phyloP scores from a whole-genome alignment of 352 stramenopile genomes.

The Pythium vanterpoolii region DNA sequence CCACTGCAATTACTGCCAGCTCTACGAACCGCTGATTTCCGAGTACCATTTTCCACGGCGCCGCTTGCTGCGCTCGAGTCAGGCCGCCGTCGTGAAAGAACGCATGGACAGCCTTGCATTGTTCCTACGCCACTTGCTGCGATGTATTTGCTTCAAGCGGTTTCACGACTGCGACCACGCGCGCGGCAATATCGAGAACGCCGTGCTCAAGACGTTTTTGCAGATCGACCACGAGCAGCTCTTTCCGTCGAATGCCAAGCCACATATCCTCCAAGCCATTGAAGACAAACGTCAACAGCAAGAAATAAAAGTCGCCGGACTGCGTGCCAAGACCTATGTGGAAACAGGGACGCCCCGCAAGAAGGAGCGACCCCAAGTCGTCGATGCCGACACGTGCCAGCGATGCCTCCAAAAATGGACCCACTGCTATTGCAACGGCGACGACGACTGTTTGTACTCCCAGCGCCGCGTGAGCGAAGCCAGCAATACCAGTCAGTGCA shows the following conservation, averaged over 20 bases:
- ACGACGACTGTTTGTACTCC: conserved; percentile 66
- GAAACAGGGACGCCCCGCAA: conserved; percentile 28
- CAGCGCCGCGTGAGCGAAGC: conserved; percentile 35
- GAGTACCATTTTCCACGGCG: conserved; percentile 78
- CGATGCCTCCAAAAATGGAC: conserved; percentile 82
- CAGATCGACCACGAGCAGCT: conserved; percentile 66
- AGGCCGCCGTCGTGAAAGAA: conserved; percentile 68
- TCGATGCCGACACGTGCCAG: conserved; percentile 71
- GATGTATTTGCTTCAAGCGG: conserved; percentile 63
- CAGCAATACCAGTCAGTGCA: conserved; percentile 65
- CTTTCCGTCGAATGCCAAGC: conserved; percentile 53
- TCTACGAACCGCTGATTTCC: conserved; percentile 62
- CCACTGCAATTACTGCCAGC: conserved; percentile 65
- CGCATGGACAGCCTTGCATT: conserved; percentile 81
- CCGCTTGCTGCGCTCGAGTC: conserved; percentile 70
- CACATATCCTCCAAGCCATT: conserved; percentile 57
- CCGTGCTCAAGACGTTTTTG: conserved; percentile 72
- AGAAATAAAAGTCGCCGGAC: conserved; percentile 49
- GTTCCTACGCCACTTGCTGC: conserved; percentile 74
- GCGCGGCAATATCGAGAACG: conserved; percentile 62
- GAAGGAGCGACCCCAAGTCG: conserved; percentile 32
- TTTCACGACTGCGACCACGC: conserved; percentile 71
- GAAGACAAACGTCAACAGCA: conserved; percentile 72
- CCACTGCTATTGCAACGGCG: conserved; percentile 85
- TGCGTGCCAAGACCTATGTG: conserved; percentile 61